Conservation (phyloP, 2,329 filamentous ascomycete species). For the Endothia cerciana region DNA sequence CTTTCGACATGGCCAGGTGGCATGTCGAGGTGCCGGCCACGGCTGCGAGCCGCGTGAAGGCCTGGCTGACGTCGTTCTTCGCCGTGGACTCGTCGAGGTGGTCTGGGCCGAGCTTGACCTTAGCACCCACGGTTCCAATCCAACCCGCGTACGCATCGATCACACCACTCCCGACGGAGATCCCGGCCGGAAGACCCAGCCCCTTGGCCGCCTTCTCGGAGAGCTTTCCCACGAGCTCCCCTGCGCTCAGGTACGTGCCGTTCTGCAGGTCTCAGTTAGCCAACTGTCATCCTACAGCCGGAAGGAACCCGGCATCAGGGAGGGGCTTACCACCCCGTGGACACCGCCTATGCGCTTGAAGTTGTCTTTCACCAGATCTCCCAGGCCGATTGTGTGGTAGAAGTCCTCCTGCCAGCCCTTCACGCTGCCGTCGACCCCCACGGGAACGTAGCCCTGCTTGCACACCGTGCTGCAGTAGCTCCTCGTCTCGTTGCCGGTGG, state of each 20-base stretch:
- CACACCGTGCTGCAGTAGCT: conserved; percentile 97
- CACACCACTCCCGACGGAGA: conserved; percentile 92
- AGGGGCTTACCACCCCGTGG: conserved; percentile 82
- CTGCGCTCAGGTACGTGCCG: conserved; percentile 86
- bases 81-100: conserved; percentile 69
- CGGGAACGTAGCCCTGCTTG: conserved; percentile 94
- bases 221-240: conserved; percentile 84
- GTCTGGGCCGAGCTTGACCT: conserved; percentile 74
- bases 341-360: conserved; percentile 95
- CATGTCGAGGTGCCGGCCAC: conserved; percentile 97
- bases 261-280: conserved; percentile 62
- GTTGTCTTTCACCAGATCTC: conserved; percentile 79
- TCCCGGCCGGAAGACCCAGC: conserved; percentile 82
- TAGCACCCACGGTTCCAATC: conserved; percentile 98
- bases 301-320: conserved; percentile 40
- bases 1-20: conserved; percentile 91
- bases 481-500: conserved; percentile 87
- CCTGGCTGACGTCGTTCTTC: conserved; percentile 87
- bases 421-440: conserved; percentile 95
- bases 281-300: conserved; percentile 15
- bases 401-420: conserved; percentile 99
- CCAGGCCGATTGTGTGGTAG: conserved; percentile 81
- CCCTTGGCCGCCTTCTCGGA: conserved; percentile 82
- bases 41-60: conserved; percentile 88
- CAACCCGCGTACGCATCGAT: conserved; percentile 98